These are phyloP conservation scores for Hypoxylon trugodes DNA, from an alignment of 495 filamentous ascomycete species.

Conservation along the genomic window DNA sequence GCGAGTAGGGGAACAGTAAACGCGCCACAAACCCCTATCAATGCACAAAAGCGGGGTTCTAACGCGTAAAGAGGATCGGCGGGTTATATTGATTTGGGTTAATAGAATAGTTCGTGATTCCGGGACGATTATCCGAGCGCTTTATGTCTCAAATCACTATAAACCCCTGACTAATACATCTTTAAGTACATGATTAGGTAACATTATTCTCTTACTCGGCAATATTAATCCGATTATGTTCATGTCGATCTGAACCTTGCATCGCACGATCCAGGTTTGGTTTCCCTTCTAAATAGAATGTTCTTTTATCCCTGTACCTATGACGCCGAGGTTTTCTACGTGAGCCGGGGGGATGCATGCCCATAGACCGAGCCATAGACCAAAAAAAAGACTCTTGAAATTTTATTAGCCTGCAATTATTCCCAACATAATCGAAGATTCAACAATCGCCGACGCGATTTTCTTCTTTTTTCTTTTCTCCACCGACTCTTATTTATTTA, in stretches of 20 bases:
- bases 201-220: neutral
- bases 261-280: constrained; percentile 29
- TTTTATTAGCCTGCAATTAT: constrained; percentile 36
- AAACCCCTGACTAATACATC: neutral
- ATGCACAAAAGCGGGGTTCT: constrained; percentile 17
- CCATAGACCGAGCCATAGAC: constrained; percentile 21
- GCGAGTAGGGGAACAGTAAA: constrained; percentile 24
- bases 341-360: constrained; percentile 20
- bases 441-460: constrained; percentile 26
- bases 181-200: neutral
- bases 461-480: constrained; percentile 14
- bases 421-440: constrained; percentile 38
- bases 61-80: constrained; percentile 34
- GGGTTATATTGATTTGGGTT: neutral
- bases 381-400: constrained; percentile 32
- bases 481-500: constrained; percentile 3
- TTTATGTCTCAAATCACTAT: neutral
- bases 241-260: constrained; percentile 1
- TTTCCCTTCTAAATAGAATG: too few relatives aligned
- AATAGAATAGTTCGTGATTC: neutral
- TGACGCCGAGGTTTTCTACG: constrained; percentile 41
- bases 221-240: neutral
- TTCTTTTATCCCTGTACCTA: constrained; percentile 36
- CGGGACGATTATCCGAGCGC: neutral
- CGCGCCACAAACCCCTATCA: constrained; percentile 24